Base-by-base conservation (phyloP, 257 asterid genomes). In the Solanum sejunctum region DNA sequence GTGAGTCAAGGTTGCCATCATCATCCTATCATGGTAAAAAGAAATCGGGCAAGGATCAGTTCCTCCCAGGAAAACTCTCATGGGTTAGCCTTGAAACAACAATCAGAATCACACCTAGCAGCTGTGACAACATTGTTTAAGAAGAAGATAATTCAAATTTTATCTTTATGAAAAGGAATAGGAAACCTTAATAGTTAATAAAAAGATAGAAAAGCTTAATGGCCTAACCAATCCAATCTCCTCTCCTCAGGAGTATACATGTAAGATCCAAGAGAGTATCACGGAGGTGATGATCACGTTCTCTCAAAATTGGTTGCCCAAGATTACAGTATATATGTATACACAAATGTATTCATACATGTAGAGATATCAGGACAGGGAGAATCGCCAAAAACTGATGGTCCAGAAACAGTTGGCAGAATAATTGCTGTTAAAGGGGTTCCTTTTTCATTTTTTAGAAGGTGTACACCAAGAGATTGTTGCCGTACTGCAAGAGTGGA, bases 21-120 rank as follows among this genome's bases (percentile, higher is more conserved):
- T 96, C 99, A 23, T 95, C 98, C 99, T 97, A 81, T 78, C 64
- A 52, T 16, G 49, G 49, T 36, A 45, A 43, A 84, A 84, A 45
- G 11, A 66, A 81, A n/a, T 20, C 73, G 36, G 41, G 28, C 58
- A 73, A 84, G 23, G 18, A 73, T 52, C 45, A 49, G 63, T 45
- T 28, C 61, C 17, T 16, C 41, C 13, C 18, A 39, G 60, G 47
- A 17, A 45, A 12, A 39, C n/a, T 72, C 57, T 72, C 57, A 45
- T 45, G 81, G 56, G 36, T 43, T 20, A 71, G 43, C 55, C 55
- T 20, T 71, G 15, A 71, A 41, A 41, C 49, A 70, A 43, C 36
- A 71, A 71, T 54, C 18, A 71, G 17, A 71, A 41, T 71, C 79
- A 20, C 32, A 20, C 32, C 41, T 10, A 10, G 79, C 16, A 71